Evolutionary conservation across 2,329 filamentous ascomycete species (phyloP).

Genomic region (Pseudocercospora crystallina): DNA sequence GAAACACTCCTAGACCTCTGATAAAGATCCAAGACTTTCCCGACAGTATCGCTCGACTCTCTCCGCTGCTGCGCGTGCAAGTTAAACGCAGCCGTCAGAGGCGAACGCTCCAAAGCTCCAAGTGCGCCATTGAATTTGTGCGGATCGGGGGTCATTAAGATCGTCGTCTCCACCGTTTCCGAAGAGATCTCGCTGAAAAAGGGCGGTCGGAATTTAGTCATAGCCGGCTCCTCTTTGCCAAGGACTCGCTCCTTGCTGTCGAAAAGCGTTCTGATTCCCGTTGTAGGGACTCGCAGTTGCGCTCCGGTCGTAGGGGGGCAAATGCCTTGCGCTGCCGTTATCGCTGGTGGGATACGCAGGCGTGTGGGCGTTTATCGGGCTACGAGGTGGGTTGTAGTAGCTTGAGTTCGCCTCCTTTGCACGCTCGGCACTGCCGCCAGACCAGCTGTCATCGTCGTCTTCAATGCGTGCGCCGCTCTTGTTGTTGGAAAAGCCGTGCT

Average conservation of each 20-base stretch:
- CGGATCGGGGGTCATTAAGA: slow-evolving; percentile 19
- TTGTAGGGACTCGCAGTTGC: slow-evolving; percentile 36
- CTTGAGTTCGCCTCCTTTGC: slow-evolving; percentile 35
- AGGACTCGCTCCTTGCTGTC: slow-evolving; percentile 49
- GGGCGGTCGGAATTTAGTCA: slow-evolving; percentile 44
- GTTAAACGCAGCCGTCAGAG: background rate
- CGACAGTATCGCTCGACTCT: slow-evolving; percentile 16
- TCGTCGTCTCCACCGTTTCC: slow-evolving; percentile 23
- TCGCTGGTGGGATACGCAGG: slow-evolving; percentile 46
- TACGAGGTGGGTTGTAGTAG: slow-evolving; percentile 44
- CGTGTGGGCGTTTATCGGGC: slow-evolving; percentile 49
- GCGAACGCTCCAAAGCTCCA: no score
- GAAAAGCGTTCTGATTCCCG: slow-evolving; percentile 25
- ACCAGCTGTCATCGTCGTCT: slow-evolving; percentile 68
- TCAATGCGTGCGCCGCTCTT: slow-evolving; percentile 60
- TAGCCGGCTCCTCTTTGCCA: slow-evolving; percentile 68
- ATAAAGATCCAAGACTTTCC: slow-evolving; percentile 20
- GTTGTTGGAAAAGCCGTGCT: slow-evolving; percentile 54
- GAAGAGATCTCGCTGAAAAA: slow-evolving; percentile 18
- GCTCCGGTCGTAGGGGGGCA: slow-evolving; percentile 38
- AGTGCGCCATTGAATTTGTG: no score
- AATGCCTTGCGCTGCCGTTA: slow-evolving; percentile 40
- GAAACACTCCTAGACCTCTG: slow-evolving; percentile 6
- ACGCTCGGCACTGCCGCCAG: slow-evolving; percentile 52
- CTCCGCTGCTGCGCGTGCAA: slow-evolving; percentile 9